Evolutionary conservation across 129 eudicot species (phyloP), one percentile per base, ranked within the genome.

Genomic region (Tagetes patula): DNA sequence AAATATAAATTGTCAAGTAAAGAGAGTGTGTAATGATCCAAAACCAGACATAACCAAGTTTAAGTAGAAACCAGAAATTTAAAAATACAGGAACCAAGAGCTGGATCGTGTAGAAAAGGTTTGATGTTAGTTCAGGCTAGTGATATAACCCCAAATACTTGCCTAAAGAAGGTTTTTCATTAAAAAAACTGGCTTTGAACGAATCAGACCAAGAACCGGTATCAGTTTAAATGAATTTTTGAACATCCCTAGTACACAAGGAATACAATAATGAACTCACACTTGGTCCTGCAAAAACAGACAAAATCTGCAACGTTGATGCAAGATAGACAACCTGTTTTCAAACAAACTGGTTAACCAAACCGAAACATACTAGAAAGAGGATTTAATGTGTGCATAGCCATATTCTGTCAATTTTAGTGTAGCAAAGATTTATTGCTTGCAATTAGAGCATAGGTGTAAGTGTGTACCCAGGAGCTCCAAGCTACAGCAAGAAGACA

Each of bases 281-380:
- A 71, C 94, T 83, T 61, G 97, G 97, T 54, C 69, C 75, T 37
- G 83, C 77, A 75, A 88, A 89, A 65, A 84, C 80, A 27, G 93
- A 81, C 10, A 89, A 33, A 66, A 82, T 65, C 3, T 87, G 74
- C 52, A 89, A 83, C 81, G 82, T 14, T 36, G 96, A 82, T 31
- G 91, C 87, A 79, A 79, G 79, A 84, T 89, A 92, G 46, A 89
- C 86, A 75, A 87, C 97, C 94, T 92, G 69, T 77, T 12, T 77
- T 40, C 34, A 70, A 31, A 63, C 31, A 60, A 60, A 52, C 33
- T 14, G 40, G 45, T 77, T 69, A 78, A 13, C 49, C 32, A 71
- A 78, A 34, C 20, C 36, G 10, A 68, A 9, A 69, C 14, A 70
- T 48, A 68, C 38, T 13, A 30, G 4, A 20, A 20, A 77, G 40